Base-by-base conservation (phyloP, 495 filamentous ascomycete genomes). In the Letharia lupina region DNA sequence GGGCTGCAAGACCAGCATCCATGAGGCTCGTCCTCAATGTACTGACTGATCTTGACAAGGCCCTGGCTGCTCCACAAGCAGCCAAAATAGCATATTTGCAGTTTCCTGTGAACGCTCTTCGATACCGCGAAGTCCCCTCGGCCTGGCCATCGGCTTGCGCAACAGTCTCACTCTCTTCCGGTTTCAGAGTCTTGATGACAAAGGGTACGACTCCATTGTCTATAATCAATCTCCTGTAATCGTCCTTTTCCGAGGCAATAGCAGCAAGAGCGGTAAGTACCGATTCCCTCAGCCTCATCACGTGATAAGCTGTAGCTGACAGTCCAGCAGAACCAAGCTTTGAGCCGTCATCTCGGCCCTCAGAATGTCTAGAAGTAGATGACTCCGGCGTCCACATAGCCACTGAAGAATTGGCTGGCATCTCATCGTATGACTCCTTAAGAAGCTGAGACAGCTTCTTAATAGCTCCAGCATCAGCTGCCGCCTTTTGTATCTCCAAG, bases 11-110 rank as follows among this genome's bases (percentile, higher is more conserved):
- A 5, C 87, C 88, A 52, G 89, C 84, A 76, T 98, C 94, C 65
- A 96, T 90, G 11, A 98, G 77, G 62, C 86, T 88, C 11, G 95
- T 98, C 59, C 94, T 77, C 18, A 98, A 76, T 33, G 91, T 87
- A 72, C 85, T 90, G 11, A 96, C 87, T 0, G 90, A 94, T 28
- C 94, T 86, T 7, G 90, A 90, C 28, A 98, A 78, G 70, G 89
- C 86, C 57, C 89, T 81, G 50, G 89, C 81, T 31, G 87, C 85
- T 71, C 87, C 86, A 70, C 93, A 97, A 16, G 95, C 95, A 37
- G 93, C 91, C 39, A 96, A 80, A 23, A 97, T 78, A 31, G 96
- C 93, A 15, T 82, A 74, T 45, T 75, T 81, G n/a, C 78, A 77
- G 64, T 83, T 84, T 50, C 76, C 80, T 68, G 70, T 66, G 11